Conservation (phyloP, 352 stramenopile genomes). For the Phytophthora sp. region DNA sequence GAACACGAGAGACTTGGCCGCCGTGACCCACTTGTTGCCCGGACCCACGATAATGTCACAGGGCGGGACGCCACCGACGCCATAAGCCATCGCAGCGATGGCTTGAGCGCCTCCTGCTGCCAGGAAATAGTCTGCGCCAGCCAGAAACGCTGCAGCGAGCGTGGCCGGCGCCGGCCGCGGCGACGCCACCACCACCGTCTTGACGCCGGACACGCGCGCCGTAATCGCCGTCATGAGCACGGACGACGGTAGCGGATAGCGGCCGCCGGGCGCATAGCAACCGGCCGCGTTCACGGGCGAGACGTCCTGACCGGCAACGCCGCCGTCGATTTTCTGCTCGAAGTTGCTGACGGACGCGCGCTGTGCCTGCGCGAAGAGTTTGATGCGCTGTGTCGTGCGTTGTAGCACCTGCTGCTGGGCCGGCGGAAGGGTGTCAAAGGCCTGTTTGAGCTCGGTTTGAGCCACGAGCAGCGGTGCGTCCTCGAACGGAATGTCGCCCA, state of each 20-base stretch:
- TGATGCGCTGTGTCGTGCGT: slow-evolving; percentile 91
- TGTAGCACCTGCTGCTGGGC: slow-evolving; percentile 84
- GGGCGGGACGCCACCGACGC: slow-evolving; percentile 86
- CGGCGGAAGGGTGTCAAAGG: slow-evolving; percentile 79
- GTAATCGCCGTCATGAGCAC: slow-evolving; percentile 98
- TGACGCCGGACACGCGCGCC: slow-evolving; percentile 93
- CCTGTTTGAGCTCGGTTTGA: slow-evolving; percentile 74
- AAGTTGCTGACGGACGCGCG: slow-evolving; percentile 92
- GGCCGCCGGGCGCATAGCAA: slow-evolving; percentile 97
- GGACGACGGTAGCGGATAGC: slow-evolving; percentile 97
- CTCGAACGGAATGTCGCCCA: slow-evolving; percentile 64
- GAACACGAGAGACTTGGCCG: slow-evolving; percentile 97
- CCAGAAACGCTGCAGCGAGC: slow-evolving; percentile 94
- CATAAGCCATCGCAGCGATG: slow-evolving; percentile 97
- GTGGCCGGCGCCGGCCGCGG: slow-evolving; percentile 93
- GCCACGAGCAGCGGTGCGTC: slow-evolving; percentile 58
- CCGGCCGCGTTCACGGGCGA: slow-evolving; percentile 85
- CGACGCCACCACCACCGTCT: slow-evolving; percentile 95
- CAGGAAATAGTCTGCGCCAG: slow-evolving; percentile 91
- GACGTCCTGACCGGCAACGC: slow-evolving; percentile 94
- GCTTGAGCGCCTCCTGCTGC: slow-evolving; percentile 81
- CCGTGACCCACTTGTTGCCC: slow-evolving; percentile 99
- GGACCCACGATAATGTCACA: slow-evolving; percentile 99
- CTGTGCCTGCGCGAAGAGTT: slow-evolving; percentile 94
- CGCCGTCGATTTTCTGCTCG: slow-evolving; percentile 94